Evolutionary conservation across 139 green algal genomes (phyloP), one percentile per base, ranked within the genome.

Genomic region (Chlamydomonas sp.): DNA sequence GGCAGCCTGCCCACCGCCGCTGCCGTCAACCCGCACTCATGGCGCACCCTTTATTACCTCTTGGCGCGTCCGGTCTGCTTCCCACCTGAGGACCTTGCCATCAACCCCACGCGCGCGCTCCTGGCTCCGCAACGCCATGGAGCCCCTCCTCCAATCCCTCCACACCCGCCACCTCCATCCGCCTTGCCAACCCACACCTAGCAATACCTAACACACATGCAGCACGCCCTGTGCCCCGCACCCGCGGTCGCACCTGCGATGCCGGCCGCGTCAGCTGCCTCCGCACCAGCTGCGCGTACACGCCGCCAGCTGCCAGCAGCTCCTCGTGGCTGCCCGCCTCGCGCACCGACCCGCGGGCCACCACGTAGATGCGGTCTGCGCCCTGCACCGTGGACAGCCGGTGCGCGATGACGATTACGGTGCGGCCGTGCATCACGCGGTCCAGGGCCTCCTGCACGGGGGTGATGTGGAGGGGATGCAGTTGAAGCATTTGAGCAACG

Each of bases 371-470:
- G 58, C 93, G 86, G 90, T 98, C 85, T 14, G 97, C 96, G 81
- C 91, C 83, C 85, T 97, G 93, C 68, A 99, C 94, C 5, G 97
- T 99, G 71, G 91, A 96, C 77, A 99, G 91, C 16, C 97, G 87
- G 91, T 99, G 97, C 2, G 97, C 97, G 61, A 99, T 98, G 14
- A 99, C 95, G 3, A 99, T 84, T 10, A 97, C 94, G 1, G 97
- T 99, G 75, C 96, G 91, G 57, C 92, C 93, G 4, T 85, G 75
- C 96, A 99, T 97, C 0, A 98, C 89, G 0, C 95, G 88, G 83
- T 98, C 96, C 79, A 99, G 90, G 2, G 97, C 97, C 84, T 98
- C 95, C 91, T 99, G 96, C 75, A 99, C 96, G 74, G 49, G 1
- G 20, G 2, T 62, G 49, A 10, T 9, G 17, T 9, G 74, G n/a